A percentile compares a stretch with the other conserved stretches of the same genome.
Evolutionary conservation across 2,329 filamentous ascomycete genomes (phyloP).

Genomic region (Cryoendolithus antarcticus): DNA sequence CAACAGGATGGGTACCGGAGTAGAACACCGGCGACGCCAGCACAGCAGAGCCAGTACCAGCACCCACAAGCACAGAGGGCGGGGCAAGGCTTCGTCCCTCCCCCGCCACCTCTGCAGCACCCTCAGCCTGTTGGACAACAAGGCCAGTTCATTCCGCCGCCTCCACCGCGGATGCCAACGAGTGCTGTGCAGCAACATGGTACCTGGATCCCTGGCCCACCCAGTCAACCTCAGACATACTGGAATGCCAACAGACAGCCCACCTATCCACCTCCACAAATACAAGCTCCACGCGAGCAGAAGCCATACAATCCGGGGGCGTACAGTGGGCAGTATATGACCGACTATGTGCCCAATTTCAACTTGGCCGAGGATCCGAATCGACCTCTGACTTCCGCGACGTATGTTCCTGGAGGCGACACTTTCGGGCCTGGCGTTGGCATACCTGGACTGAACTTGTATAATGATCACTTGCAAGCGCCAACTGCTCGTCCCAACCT

Average conservation of each 20-base stretch:
- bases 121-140: slow-evolving; percentile 31
- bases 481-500: slow-evolving; percentile 7
- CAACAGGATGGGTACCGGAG: slow-evolving; percentile 22
- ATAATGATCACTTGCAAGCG: slow-evolving; percentile 11
- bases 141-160: slow-evolving; percentile 45
- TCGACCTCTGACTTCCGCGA: slow-evolving; percentile 60
- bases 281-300: slow-evolving; percentile 41
- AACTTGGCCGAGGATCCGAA: slow-evolving; percentile 11
- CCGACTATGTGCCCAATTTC: not conserved
- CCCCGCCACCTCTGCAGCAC: slow-evolving; percentile 38
- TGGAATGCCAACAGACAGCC: slow-evolving; percentile 30
- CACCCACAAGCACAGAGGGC: slow-evolving; percentile 1
- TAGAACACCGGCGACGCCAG: slow-evolving; percentile 15
- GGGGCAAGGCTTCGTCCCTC: slow-evolving; percentile 28
- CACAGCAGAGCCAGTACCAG: slow-evolving; percentile 3
- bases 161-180: slow-evolving; percentile 44
- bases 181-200: slow-evolving; percentile 26
- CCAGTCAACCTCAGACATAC: slow-evolving; percentile 18
- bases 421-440: slow-evolving; percentile 87
- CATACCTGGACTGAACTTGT: slow-evolving; percentile 58
- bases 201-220: slow-evolving; percentile 30
- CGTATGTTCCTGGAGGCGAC: slow-evolving; percentile 74
- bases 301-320: slow-evolving; percentile 55
- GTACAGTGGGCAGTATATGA: slow-evolving; percentile 35
- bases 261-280: slow-evolving; percentile 33